Conservation (phyloP, 2,329 filamentous ascomycete genomes). For the Bipolaris gigantea region DNA sequence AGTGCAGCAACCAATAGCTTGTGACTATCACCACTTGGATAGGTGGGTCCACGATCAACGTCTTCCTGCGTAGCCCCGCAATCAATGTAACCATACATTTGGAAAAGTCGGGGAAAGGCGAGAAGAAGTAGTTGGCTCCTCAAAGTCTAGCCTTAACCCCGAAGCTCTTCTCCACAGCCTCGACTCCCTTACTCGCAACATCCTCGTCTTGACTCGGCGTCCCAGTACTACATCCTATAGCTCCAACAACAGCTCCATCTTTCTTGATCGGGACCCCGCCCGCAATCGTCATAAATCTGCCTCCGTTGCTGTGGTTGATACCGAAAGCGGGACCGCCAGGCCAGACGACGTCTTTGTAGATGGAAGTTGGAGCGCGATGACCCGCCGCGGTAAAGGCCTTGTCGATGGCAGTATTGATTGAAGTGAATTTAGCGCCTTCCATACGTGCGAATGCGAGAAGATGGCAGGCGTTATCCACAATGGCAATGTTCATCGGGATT, state of each 20-base stretch:
- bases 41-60: too few relatives aligned
- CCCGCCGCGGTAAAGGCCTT: conserved; percentile 62
- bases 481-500: conserved; percentile 54
- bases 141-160: conserved; percentile 47
- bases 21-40: too few relatives aligned
- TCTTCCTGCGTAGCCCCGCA: too few relatives aligned
- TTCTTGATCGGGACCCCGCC: conserved; percentile 56
- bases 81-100: too few relatives aligned
- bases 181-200: conserved; percentile 56
- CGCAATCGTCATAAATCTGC: conserved; percentile 57
- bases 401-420: conserved; percentile 63
- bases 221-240: conserved; percentile 59
- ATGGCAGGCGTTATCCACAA: conserved; percentile 51
- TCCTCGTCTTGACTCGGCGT: conserved; percentile 58
- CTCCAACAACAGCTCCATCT: conserved; percentile 55
- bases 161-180: conserved; percentile 49
- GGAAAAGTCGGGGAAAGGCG: neutral
- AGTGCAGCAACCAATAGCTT: too few relatives aligned
- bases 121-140: conserved; percentile 1
- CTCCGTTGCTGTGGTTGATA: conserved; percentile 56
- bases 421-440: conserved; percentile 54
- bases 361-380: conserved; percentile 55
- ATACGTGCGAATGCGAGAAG: conserved; percentile 54
- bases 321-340: conserved; percentile 58
- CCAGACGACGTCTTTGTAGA: conserved; percentile 58